Conservation (phyloP, 1,139 yeast species). For the Taphrina communis region DNA sequence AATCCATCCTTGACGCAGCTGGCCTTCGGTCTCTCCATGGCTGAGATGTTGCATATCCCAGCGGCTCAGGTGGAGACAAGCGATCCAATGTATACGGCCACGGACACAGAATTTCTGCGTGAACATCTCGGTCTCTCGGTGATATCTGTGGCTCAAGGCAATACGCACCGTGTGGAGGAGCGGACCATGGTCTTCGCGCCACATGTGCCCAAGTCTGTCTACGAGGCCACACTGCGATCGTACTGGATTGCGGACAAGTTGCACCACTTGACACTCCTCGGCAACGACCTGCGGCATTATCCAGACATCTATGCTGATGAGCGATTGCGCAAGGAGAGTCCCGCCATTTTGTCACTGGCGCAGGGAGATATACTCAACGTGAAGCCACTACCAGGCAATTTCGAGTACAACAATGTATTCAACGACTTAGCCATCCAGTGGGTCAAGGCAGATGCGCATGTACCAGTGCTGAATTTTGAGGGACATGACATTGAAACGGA, state of each 20-base stretch:
- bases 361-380: not conserved
- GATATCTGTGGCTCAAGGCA: slow-evolving; percentile 20
- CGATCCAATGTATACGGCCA: slow-evolving; percentile 37
- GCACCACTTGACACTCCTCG: slow-evolving; percentile 13
- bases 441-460: not conserved
- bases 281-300: slow-evolving; percentile 29
- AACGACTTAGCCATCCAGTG: slow-evolving; percentile 37
- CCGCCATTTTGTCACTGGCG: slow-evolving; percentile 19
- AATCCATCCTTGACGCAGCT: slow-evolving; percentile 35
- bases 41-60: slow-evolving; percentile 9
- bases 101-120: slow-evolving; percentile 14
- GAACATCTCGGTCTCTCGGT: slow-evolving; percentile 7
- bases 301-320: slow-evolving; percentile 27
- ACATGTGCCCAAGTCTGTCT: slow-evolving; percentile 39
- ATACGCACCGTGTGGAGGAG: not conserved
- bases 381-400: slow-evolving; percentile 21
- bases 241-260: slow-evolving; percentile 12
- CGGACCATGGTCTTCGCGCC: slow-evolving; percentile 24
- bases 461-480: slow-evolving; percentile 13
- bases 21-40: slow-evolving; percentile 25
- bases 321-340: slow-evolving; percentile 24
- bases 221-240: slow-evolving; percentile 25
- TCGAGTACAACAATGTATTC: slow-evolving; percentile 38
- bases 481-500: slow-evolving; percentile 32
- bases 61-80: slow-evolving; percentile 9